Evolutionary conservation across 2,329 filamentous ascomycete species (phyloP).

Genomic region (Beauveria caledonica): DNA sequence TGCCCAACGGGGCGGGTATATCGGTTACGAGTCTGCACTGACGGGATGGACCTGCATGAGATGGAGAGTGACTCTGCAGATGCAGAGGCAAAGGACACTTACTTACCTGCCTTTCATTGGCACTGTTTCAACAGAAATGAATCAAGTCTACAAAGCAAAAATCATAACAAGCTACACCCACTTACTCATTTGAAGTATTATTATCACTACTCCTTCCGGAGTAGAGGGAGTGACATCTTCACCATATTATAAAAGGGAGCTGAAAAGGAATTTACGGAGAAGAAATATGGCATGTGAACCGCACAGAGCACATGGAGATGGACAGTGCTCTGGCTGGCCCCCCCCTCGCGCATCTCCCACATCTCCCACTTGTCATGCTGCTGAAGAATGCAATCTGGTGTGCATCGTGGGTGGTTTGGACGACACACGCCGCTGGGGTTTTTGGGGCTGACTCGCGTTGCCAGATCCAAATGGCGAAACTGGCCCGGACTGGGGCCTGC

Average conservation of each 20-base stretch:
- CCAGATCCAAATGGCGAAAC: slow-evolving; percentile 6
- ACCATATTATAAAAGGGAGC: not conserved
- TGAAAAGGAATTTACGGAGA: not conserved
- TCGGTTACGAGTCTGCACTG: not conserved
- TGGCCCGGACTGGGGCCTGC: not conserved
- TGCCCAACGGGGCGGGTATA: not conserved
- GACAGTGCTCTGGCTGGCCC: not conserved
- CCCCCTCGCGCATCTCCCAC: not conserved
- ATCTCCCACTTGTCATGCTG: not conserved
- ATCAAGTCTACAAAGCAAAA: too few relatives aligned
- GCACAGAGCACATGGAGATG: slow-evolving; percentile 3
- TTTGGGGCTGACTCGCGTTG: slow-evolving; percentile 5
- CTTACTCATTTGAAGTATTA: not conserved
- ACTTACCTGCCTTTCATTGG: too few relatives aligned
- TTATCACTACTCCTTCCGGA: too few relatives aligned
- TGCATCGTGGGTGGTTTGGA: not conserved
- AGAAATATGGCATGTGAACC: not conserved
- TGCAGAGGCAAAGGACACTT: not conserved
- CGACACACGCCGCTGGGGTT: not conserved
- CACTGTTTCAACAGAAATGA: too few relatives aligned
- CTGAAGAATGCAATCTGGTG: not conserved
- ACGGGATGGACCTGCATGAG: not conserved
- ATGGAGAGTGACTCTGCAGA: not conserved
- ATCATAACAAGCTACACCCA: not conserved
- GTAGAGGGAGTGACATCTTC: not conserved